These are phyloP conservation scores for Epichloe brachyelytri DNA, from an alignment of 2,329 filamentous ascomycete genomes.

Conservation along the genomic window DNA sequence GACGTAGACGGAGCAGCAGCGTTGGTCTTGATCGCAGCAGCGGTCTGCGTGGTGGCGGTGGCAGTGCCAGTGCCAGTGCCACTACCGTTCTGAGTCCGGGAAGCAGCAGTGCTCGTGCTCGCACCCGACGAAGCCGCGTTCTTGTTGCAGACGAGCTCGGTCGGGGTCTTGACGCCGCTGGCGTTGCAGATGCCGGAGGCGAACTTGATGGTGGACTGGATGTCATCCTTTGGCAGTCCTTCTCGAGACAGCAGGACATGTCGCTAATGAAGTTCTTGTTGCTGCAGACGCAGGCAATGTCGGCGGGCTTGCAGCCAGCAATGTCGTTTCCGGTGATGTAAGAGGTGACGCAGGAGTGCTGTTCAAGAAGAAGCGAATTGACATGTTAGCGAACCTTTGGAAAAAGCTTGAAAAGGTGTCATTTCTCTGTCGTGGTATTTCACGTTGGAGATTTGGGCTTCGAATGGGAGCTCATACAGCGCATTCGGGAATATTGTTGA, in stretches of 20 bases:
- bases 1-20: background rate
- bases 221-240: constrained; percentile 21
- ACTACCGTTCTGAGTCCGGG: background rate
- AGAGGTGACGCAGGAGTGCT: constrained; percentile 18
- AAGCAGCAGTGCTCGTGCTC: background rate
- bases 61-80: background rate
- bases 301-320: constrained; percentile 24
- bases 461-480: constrained; percentile 6
- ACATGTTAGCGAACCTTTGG: background rate
- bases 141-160: constrained; percentile 23
- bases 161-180: constrained; percentile 22
- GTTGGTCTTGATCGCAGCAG: constrained; percentile 3
- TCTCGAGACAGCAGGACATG: constrained; percentile 29
- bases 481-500: constrained; percentile 21
- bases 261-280: constrained; percentile 25
- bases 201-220: constrained; percentile 22
- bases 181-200: constrained; percentile 26
- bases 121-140: constrained; percentile 5
- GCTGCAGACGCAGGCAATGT: constrained; percentile 29
- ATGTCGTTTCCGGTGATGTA: constrained; percentile 21
- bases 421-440: too few species aligned
- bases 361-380: constrained; percentile 8
- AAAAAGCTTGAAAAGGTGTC: background rate
- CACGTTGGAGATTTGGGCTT: background rate
- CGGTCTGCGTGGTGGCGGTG: background rate